Conservation (phyloP, 192 early-diverging fungal genomes). For the Coemansia sp. region DNA sequence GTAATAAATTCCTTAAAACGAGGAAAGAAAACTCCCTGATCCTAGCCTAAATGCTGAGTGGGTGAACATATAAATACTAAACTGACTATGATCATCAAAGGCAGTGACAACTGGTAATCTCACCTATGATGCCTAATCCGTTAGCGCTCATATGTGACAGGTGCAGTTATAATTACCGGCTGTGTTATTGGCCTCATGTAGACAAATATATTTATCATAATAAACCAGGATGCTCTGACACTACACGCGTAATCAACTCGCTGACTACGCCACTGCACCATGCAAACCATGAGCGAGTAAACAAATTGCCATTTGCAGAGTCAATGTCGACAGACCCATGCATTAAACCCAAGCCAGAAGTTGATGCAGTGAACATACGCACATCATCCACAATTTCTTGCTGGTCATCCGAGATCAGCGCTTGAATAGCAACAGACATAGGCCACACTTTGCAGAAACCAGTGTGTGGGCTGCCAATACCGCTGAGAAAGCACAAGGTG, state of each 20-base stretch:
- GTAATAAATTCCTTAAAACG: too few relatives aligned
- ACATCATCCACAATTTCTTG: constrained; percentile 48
- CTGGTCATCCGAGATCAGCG: constrained; percentile 40
- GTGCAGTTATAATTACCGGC: too few relatives aligned
- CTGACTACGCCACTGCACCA: constrained; percentile 65
- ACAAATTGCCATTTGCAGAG: constrained; percentile 27
- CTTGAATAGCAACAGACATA: constrained; percentile 58
- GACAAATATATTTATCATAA: background rate
- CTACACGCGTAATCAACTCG: constrained; percentile 22
- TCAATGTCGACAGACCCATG: constrained; percentile 60
- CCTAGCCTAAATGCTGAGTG: too few relatives aligned
- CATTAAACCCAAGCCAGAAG: constrained; percentile 59
- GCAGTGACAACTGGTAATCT: too few relatives aligned
- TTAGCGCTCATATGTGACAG: too few relatives aligned
- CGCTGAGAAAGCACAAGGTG: constrained; percentile 13
- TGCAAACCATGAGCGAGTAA: constrained; percentile 58
- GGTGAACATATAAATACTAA: too few relatives aligned
- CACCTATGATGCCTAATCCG: too few relatives aligned
- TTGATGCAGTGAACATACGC: constrained; percentile 41
- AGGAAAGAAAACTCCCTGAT: too few relatives aligned
- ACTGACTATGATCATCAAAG: too few relatives aligned
- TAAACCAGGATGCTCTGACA: background rate
- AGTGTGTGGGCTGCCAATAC: constrained; percentile 62
- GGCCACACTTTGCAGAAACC: constrained; percentile 60
- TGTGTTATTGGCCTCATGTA: too few relatives aligned